These are phyloP conservation scores for Penicillium atrosanguineum DNA, from an alignment of 495 filamentous ascomycete species.

Conservation along the genomic window DNA sequence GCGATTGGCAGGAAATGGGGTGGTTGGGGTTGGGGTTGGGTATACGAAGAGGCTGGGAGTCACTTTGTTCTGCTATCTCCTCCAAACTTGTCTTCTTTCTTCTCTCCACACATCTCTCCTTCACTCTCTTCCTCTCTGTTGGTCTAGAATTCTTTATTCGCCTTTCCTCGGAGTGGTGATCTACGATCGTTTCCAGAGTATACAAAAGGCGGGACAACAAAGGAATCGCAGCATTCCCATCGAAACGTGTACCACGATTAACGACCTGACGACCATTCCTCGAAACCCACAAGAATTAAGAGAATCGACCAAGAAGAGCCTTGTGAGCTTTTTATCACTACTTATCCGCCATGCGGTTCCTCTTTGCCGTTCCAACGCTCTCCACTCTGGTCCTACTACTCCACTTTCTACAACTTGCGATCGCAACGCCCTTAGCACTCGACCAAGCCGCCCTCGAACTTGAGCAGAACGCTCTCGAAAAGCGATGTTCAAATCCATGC, in stretches of 20 bases:
- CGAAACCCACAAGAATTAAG: not conserved
- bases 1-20: conserved; percentile 38
- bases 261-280: conserved; percentile 15
- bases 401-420: conserved; percentile 21
- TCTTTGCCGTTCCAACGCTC: conserved; percentile 24
- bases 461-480: conserved; percentile 29
- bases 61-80: conserved; percentile 4
- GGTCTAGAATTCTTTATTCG: not conserved
- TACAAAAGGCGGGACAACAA: conserved; percentile 6
- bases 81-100: conserved; percentile 13
- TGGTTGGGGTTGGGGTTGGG: conserved; percentile 37
- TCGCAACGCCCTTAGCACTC: conserved; percentile 37
- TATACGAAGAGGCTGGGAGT: conserved; percentile 39
- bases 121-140: not conserved
- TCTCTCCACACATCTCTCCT: conserved; percentile 8
- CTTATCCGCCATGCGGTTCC: conserved; percentile 30
- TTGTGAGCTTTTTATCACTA: conserved; percentile 7
- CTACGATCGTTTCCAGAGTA: conserved; percentile 6
- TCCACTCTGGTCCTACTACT: conserved; percentile 29
- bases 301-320: not conserved
- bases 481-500: conserved; percentile 63
- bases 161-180: conserved; percentile 8
- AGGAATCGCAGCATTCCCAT: conserved; percentile 2
- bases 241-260: conserved; percentile 2
- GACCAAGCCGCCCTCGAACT: conserved; percentile 9